These are phyloP conservation scores for Aspergillus quadrilineatus DNA, from an alignment of 2,329 filamentous ascomycete genomes.

Conservation along the genomic window DNA sequence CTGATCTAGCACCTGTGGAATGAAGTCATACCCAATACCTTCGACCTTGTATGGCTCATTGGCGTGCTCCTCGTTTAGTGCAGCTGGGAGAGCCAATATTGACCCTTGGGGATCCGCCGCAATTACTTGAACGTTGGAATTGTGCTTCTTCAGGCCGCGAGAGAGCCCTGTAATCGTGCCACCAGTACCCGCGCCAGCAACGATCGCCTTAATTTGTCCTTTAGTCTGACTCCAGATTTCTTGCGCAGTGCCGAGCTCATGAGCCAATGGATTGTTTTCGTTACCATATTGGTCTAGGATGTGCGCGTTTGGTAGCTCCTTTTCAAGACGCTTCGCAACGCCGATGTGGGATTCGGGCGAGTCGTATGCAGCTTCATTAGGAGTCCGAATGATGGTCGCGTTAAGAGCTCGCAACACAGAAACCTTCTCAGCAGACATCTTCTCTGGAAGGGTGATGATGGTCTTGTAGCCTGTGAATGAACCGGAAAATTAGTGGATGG, in stretches of 20 bases:
- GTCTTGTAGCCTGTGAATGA: conserved; percentile 72
- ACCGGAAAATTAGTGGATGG: background rate
- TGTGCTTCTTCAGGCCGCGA: conserved; percentile 83
- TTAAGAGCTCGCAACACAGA: conserved; percentile 89
- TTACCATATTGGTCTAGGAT: conserved; percentile 98
- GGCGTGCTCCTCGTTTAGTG: conserved; percentile 73
- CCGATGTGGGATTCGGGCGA: conserved; percentile 95
- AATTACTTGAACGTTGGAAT: conserved; percentile 78
- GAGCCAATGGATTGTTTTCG: conserved; percentile 83
- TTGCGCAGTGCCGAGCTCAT: conserved; percentile 91
- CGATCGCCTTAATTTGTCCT: conserved; percentile 76
- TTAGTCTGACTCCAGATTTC: conserved; percentile 93
- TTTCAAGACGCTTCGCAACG: conserved; percentile 82
- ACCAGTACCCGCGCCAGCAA: conserved; percentile 92
- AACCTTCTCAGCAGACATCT: conserved; percentile 99
- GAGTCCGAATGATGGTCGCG: conserved; percentile 95
- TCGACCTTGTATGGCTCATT: conserved; percentile 96
- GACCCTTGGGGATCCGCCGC: conserved; percentile 91
- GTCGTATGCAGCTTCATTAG: conserved; percentile 93
- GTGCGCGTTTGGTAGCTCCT: conserved; percentile 94
- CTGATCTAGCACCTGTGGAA: conserved; percentile 87
- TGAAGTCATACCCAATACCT: conserved; percentile 97
- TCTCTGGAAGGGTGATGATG: conserved; percentile 97
- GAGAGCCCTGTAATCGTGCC: conserved; percentile 92
- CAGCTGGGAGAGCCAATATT: conserved; percentile 78